A percentile compares a stretch with the other conserved stretches of the same genome.
phyloP scores from a whole-genome alignment of 169 alveolate genomes.

The Cryptosporidium meleagridis region DNA sequence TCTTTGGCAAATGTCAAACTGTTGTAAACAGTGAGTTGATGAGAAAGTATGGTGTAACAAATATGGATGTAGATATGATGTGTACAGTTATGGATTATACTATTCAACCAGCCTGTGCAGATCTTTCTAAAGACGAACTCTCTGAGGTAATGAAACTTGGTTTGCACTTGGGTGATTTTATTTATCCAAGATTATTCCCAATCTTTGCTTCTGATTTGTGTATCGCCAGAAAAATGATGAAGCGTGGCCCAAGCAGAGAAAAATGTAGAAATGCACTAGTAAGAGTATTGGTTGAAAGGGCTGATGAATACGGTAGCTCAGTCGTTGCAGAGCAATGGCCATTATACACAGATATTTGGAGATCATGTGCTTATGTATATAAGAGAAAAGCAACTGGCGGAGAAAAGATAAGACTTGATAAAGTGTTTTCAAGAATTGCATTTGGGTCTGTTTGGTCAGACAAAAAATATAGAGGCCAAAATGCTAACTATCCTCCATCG shows the following conservation, averaged over 20 bases:
- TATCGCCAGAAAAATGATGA: conserved; percentile 69
- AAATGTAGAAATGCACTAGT: conserved; percentile 50
- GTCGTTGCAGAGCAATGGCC: conserved; percentile 40
- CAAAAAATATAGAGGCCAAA: conserved; percentile 18
- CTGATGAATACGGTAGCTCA: conserved; percentile 20
- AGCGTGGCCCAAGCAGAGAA: conserved; percentile 71
- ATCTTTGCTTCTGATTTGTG: conserved; percentile 28
- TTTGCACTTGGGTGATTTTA: conserved; percentile 47
- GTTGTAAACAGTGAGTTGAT: conserved; percentile 36
- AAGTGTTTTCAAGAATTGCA: conserved; percentile 10
- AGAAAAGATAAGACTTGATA: conserved; percentile 48
- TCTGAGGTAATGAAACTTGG: conserved; percentile 66
- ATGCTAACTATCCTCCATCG: conserved; percentile 21
- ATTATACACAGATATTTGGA: conserved; percentile 58
- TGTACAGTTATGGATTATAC: conserved; percentile 69
- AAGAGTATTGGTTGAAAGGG: conserved; percentile 50
- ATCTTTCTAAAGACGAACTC: conserved; percentile 33
- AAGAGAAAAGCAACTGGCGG: conserved; percentile 36
- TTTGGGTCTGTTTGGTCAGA: conserved; percentile 70
- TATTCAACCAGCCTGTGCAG: conserved; percentile 52
- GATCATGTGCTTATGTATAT: conserved; percentile 71
- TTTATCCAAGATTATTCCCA: conserved; percentile 71
- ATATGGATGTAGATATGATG: conserved; percentile 57
- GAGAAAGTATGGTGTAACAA: conserved; percentile 45
- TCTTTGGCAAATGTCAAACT: conserved; percentile 53